Percentiles rank a stretch among this genome's conserved stretches.
Evolutionary conservation across 192 early-diverging fungal species (phyloP).

Genomic region (Coemansia sp.): DNA sequence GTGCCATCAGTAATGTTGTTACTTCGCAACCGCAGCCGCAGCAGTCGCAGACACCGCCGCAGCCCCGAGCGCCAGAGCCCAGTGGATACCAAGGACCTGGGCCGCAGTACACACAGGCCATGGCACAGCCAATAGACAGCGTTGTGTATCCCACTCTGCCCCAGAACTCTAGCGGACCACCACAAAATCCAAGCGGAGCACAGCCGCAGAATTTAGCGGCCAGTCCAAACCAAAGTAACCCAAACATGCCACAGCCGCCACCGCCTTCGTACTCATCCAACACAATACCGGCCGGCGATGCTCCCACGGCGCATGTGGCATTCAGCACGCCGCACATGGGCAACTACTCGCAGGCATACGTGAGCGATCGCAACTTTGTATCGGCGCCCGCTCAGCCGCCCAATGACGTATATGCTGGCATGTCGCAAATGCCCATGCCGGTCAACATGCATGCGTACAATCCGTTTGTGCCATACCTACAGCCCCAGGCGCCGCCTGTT

Average conservation of each 20-base stretch:
- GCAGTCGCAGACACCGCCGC: not conserved
- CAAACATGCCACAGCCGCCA: not conserved
- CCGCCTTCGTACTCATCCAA: conserved; percentile 4
- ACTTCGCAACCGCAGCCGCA: conserved; percentile 8
- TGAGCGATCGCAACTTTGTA: not conserved
- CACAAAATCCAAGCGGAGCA: not conserved
- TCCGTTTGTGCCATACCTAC: not conserved
- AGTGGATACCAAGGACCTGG: not conserved
- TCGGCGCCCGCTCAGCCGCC: conserved; percentile 2
- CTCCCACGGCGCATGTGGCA: not conserved
- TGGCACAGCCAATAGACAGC: not conserved
- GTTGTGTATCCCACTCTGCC: too few relatives aligned
- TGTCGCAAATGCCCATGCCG: conserved; percentile 4
- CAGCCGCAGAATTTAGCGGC: too few relatives aligned
- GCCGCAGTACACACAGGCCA: not conserved
- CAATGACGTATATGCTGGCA: conserved; percentile 1
- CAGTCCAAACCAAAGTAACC: not conserved
- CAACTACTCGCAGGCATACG: not conserved
- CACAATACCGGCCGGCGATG: not conserved
- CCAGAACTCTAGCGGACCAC: not conserved
- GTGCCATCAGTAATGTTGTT: not conserved
- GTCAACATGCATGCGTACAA: not conserved
- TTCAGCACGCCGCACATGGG: not conserved
- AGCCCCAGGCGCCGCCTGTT: not conserved
- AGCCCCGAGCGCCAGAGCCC: not conserved